Percentiles rank a stretch among this genome's conserved stretches.
Evolutionary conservation across 2,329 filamentous ascomycete genomes (phyloP).

Genomic region (Exophiala spinifera): DNA sequence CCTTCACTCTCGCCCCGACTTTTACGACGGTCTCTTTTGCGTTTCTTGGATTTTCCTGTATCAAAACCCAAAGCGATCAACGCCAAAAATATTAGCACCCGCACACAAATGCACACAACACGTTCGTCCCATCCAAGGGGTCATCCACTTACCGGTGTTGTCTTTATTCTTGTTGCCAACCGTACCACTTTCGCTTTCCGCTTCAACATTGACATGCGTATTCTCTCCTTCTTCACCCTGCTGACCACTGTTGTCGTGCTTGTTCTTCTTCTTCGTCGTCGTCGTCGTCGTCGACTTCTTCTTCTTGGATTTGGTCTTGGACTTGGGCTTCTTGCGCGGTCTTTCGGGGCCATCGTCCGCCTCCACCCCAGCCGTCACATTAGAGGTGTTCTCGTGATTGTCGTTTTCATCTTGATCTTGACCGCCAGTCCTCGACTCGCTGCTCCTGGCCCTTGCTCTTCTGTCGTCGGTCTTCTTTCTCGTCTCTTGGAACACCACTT

Average conservation of each 20-base stretch:
- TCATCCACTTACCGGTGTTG: no score
- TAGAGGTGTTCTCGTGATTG: not conserved
- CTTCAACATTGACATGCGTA: no score
- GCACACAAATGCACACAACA: no score
- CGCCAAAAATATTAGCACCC: no score
- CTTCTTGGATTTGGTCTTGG: no score
- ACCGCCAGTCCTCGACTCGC: no score
- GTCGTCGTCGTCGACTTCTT: not conserved
- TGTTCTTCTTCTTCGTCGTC: constrained; percentile 9
- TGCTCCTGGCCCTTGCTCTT: not conserved
- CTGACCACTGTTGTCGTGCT: not conserved
- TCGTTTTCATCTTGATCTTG: not conserved
- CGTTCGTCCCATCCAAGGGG: no score
- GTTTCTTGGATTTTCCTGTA: constrained; percentile 10
- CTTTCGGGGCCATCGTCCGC: not conserved
- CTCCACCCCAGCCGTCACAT: not conserved
- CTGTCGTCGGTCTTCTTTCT: not conserved
- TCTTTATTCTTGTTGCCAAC: no score
- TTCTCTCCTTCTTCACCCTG: not conserved
- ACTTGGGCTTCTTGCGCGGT: not conserved
- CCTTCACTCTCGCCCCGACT: no score
- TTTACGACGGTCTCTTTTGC: constrained; percentile 11
- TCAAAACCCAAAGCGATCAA: not conserved
- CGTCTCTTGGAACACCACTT: not conserved
- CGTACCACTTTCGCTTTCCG: no score